A percentile compares a stretch with the other conserved stretches of the same genome.
Evolutionary conservation across 495 filamentous ascomycete genomes (phyloP).

Genomic region (Astrocystis sublimbata): DNA sequence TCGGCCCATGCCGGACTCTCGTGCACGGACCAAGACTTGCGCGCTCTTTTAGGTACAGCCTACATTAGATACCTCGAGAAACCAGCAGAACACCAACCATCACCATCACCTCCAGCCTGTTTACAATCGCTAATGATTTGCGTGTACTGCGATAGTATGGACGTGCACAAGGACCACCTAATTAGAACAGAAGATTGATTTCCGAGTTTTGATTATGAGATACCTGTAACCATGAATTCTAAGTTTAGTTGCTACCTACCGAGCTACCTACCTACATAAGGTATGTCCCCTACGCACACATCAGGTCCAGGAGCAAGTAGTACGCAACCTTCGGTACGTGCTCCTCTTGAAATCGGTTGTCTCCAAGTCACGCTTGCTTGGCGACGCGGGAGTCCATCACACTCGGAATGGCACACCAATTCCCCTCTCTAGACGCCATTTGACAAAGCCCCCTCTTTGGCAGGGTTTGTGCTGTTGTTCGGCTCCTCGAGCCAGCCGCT

Average conservation of each 20-base stretch:
- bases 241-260: no score
- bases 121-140: no score
- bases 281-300: no score
- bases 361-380: not conserved
- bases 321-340: no score
- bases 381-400: not conserved
- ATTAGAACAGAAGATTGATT: not conserved
- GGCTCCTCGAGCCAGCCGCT: conserved; percentile 45
- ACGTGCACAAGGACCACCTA: no score
- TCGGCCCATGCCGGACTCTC: not conserved
- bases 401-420: not conserved
- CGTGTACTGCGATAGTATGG: no score
- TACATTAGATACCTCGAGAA: not conserved
- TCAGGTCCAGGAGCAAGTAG: no score
- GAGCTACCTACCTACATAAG: no score
- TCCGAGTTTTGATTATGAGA: not conserved
- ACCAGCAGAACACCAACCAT: not conserved
- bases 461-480: conserved; percentile 17
- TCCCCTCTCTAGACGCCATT: not conserved
- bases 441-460: conserved; percentile 7
- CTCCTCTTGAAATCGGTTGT: no score
- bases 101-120: not conserved
- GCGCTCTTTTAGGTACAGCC: no score
- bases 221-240: not conserved
- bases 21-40: conserved; percentile 22